Evolutionary conservation across 1,139 yeast species (phyloP).

Genomic region (Protomyces inundatus): DNA sequence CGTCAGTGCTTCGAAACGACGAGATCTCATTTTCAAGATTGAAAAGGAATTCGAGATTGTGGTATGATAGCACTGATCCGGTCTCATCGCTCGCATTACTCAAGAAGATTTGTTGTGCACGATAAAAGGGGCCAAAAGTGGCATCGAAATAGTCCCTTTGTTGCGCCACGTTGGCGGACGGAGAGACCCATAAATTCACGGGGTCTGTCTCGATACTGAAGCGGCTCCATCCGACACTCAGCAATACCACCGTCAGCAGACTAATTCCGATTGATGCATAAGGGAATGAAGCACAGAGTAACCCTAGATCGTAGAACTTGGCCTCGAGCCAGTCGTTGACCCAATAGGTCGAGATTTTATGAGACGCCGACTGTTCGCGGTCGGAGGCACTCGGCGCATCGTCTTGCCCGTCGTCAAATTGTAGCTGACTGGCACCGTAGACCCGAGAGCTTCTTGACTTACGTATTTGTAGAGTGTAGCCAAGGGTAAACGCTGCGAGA

Average conservation of each 20-base stretch:
- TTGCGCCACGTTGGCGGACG: conserved; percentile 62
- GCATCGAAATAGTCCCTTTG: conserved; percentile 69
- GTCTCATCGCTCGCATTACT: conserved; percentile 59
- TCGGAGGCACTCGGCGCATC: not conserved
- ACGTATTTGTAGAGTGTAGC: conserved; percentile 30
- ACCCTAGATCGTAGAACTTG: conserved; percentile 49
- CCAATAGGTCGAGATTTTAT: conserved; percentile 39
- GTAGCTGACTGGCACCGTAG: not conserved
- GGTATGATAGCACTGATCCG: conserved; percentile 52
- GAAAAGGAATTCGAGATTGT: conserved; percentile 81
- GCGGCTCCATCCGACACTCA: conserved; percentile 52
- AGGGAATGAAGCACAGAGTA: conserved; percentile 56
- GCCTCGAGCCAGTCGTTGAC: conserved; percentile 47
- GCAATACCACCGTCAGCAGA: conserved; percentile 44
- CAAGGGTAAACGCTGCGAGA: conserved; percentile 44
- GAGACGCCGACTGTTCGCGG: not conserved
- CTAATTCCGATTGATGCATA: conserved; percentile 49
- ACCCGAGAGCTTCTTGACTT: not conserved
- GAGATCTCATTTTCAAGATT: conserved; percentile 50
- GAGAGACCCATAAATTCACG: conserved; percentile 81
- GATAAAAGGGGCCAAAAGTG: conserved; percentile 84
- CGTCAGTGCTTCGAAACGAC: conserved; percentile 30
- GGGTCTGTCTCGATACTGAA: conserved; percentile 72
- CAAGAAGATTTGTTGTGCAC: conserved; percentile 77
- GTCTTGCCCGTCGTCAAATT: not conserved